Percentiles rank a stretch among this genome's conserved stretches.
Conservation (phyloP, 495 filamentous ascomycete genomes). For the Hypoxylon lenormandii region DNA sequence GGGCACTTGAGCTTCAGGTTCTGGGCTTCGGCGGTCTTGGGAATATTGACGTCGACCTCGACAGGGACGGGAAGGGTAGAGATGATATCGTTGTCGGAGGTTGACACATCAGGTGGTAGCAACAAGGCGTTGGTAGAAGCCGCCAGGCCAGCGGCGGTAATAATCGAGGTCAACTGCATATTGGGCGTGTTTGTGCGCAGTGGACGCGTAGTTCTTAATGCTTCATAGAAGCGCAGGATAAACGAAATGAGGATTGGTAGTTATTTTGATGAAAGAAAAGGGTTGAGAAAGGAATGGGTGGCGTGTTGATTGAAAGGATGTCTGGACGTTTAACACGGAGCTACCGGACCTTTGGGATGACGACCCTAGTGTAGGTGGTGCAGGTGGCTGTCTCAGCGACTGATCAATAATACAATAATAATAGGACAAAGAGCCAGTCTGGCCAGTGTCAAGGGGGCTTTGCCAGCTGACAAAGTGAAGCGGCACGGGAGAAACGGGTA, state of each 20-base stretch:
- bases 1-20: slow-evolving; percentile 58
- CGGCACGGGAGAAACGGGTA: too few relatives aligned
- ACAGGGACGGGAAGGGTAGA: slow-evolving; percentile 48
- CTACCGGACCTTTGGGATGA: too few relatives aligned
- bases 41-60: slow-evolving; percentile 23
- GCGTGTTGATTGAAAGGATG: slow-evolving; percentile 32
- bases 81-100: slow-evolving; percentile 40
- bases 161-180: slow-evolving; percentile 49
- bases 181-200: slow-evolving; percentile 30
- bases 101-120: slow-evolving; percentile 46
- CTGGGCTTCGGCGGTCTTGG: slow-evolving; percentile 32
- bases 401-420: too few relatives aligned
- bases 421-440: too few relatives aligned
- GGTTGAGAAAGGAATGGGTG: slow-evolving; percentile 34
- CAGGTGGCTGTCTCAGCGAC: too few relatives aligned
- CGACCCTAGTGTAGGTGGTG: too few relatives aligned
- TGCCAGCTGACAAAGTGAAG: too few relatives aligned
- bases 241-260: slow-evolving; percentile 18
- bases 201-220: slow-evolving; percentile 30
- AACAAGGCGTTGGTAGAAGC: slow-evolving; percentile 50
- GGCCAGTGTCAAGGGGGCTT: too few relatives aligned
- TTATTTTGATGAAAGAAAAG: slow-evolving; percentile 38
- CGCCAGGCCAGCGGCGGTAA: slow-evolving; percentile 51
- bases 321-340: slow-evolving; percentile 1
- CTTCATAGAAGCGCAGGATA: slow-evolving; percentile 42